Conservation (phyloP, 2,329 filamentous ascomycete species). For the Pseudogymnoascus sp. region DNA sequence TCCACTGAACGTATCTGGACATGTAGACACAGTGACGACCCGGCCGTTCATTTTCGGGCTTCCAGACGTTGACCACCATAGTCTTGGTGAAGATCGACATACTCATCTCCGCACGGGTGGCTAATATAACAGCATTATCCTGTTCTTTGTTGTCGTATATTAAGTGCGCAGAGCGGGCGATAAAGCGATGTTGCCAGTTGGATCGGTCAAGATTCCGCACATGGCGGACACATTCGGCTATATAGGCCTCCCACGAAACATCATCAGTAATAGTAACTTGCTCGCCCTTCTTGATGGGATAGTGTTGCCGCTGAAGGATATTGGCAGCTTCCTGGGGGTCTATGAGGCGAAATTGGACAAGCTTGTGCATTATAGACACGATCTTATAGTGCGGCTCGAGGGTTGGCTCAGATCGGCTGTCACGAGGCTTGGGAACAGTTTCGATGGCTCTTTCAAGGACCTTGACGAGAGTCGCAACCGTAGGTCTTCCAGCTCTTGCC, state of each 20-base stretch:
- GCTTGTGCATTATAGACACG: constrained; percentile 58
- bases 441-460: constrained; percentile 53
- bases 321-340: constrained; percentile 27
- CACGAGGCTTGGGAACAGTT: constrained; percentile 50
- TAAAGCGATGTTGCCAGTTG: constrained; percentile 70
- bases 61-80: constrained; percentile 67
- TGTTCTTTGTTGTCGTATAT: constrained; percentile 45
- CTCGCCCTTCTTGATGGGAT: constrained; percentile 25
- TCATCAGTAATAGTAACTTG: constrained; percentile 21
- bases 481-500: constrained; percentile 27
- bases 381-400: constrained; percentile 70
- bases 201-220: constrained; percentile 52
- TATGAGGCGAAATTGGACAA: constrained; percentile 37
- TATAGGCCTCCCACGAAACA: constrained; percentile 53
- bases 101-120: constrained; percentile 57
- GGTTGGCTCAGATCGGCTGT: constrained; percentile 54
- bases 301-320: constrained; percentile 29
- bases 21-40: constrained; percentile 69
- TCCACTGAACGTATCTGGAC: constrained; percentile 60
- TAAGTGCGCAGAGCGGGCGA: constrained; percentile 52
- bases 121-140: constrained; percentile 33
- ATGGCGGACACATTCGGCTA: constrained; percentile 37
- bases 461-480: constrained; percentile 43
- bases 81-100: constrained; percentile 69
- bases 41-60: constrained; percentile 60